phyloP scores from a whole-genome alignment of 2,329 filamentous ascomycete species.

The Aphanoascus verrucosus region DNA sequence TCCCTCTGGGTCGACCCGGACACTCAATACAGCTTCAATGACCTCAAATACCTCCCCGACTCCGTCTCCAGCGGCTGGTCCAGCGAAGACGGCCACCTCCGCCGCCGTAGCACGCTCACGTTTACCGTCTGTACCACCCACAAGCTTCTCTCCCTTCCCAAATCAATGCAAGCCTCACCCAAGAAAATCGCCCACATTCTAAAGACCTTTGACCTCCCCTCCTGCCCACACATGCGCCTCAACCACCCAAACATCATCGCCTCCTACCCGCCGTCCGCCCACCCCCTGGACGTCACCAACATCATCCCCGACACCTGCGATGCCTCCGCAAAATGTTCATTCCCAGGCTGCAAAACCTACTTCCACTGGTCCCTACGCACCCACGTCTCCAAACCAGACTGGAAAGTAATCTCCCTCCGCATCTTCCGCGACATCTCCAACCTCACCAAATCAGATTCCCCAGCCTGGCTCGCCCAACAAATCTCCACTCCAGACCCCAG shows the following conservation, averaged over 20 bases:
- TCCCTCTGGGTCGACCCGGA: conserved; percentile 11
- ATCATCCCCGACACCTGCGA: conserved; percentile 4
- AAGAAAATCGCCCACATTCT: conserved; percentile 12
- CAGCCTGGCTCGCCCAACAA: conserved; percentile 8
- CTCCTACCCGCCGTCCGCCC: background rate
- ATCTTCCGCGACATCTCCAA: conserved; percentile 7
- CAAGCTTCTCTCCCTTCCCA: conserved; percentile 12
- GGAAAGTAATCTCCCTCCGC: conserved; percentile 13
- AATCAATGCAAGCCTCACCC: conserved; percentile 2
- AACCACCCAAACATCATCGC: conserved; percentile 10
- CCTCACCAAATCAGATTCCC: background rate
- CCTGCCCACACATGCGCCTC: conserved; percentile 12
- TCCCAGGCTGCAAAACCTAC: conserved; percentile 11
- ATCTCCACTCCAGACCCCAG: conserved; percentile 5
- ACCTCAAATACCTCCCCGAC: background rate
- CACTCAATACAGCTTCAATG: conserved; percentile 8
- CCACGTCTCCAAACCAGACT: background rate
- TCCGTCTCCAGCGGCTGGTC: background rate
- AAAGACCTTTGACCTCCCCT: conserved; percentile 11
- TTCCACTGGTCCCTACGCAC: conserved; percentile 9
- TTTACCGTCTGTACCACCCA: conserved; percentile 5
- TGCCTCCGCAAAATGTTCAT: conserved; percentile 5
- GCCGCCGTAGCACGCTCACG: background rate
- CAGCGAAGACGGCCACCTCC: background rate
- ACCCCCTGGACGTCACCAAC: background rate